Percentiles rank a stretch among this genome's conserved stretches.
phyloP scores from a whole-genome alignment of 2,329 filamentous ascomycete genomes.

The Colletotrichum sp. region DNA sequence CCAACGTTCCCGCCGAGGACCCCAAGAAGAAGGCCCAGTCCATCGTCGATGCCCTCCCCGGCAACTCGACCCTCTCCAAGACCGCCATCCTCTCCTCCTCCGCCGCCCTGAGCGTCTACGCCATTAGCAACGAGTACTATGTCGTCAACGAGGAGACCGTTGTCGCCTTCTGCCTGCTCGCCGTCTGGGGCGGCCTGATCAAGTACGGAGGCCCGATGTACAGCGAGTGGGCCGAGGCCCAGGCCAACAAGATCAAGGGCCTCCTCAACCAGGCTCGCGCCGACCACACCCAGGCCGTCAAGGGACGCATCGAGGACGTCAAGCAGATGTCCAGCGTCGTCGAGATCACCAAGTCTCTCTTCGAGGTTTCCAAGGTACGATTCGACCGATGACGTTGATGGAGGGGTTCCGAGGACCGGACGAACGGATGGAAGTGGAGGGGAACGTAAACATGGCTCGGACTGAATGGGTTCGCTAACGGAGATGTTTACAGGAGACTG shows the following conservation, averaged over 20 bases:
- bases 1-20: slow-evolving; percentile 82
- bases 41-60: slow-evolving; percentile 90
- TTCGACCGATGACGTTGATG: background rate
- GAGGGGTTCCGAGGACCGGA: background rate
- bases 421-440: background rate
- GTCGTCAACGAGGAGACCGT: slow-evolving; percentile 99
- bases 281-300: slow-evolving; percentile 95
- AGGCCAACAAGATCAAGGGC: slow-evolving; percentile 91
- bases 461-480: background rate
- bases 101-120: slow-evolving; percentile 89
- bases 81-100: slow-evolving; percentile 94
- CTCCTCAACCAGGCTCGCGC: slow-evolving; percentile 93
- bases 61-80: slow-evolving; percentile 93
- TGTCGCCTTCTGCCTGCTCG: slow-evolving; percentile 89
- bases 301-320: slow-evolving; percentile 92
- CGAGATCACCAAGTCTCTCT: slow-evolving; percentile 95
- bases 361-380: slow-evolving; percentile 95
- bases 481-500: slow-evolving; percentile 78
- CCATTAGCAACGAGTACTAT: slow-evolving; percentile 99
- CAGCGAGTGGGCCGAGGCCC: slow-evolving; percentile 87
- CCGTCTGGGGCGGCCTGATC: slow-evolving; percentile 90
- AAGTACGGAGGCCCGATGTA: slow-evolving; percentile 94
- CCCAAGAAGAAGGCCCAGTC: slow-evolving; percentile 98
- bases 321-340: slow-evolving; percentile 94
- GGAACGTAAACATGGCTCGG: background rate